Evolutionary conservation across 192 early-diverging fungal genomes (phyloP).

Genomic region (Umbelopsis ramanniana): DNA sequence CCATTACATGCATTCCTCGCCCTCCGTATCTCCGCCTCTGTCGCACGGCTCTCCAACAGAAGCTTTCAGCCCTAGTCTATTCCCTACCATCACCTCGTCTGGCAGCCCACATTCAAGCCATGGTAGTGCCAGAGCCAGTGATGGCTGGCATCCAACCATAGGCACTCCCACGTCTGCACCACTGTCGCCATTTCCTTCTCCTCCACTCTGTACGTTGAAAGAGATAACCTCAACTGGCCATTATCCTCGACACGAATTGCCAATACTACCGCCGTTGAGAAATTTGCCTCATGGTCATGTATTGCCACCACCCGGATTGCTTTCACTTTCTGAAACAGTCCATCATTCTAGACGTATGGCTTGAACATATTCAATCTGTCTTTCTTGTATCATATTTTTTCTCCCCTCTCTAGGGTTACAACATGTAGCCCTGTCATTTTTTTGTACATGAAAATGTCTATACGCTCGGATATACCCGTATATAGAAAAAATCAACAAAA

Average conservation of each 20-base stretch:
- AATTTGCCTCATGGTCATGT: not conserved
- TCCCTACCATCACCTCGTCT: not conserved
- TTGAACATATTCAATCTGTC: not conserved
- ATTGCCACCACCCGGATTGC: not conserved
- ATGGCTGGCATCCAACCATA: not conserved
- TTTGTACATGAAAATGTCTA: not conserved
- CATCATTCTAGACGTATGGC: not conserved
- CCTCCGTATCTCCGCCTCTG: not conserved
- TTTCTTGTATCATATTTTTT: not conserved
- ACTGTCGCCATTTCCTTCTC: slow-evolving; percentile 11
- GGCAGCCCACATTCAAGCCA: not conserved
- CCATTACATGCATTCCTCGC: not conserved
- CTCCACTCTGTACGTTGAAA: not conserved
- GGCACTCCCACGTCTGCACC: not conserved
- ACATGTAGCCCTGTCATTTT: not conserved
- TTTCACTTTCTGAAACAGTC: not conserved
- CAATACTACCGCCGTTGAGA: not conserved
- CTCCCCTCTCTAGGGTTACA: not conserved
- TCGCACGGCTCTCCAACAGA: not conserved
- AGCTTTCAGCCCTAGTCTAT: not conserved
- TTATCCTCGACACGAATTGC: not conserved
- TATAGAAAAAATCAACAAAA: slow-evolving; percentile 2
- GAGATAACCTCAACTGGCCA: not conserved
- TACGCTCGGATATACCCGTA: not conserved
- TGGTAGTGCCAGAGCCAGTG: not conserved